Percentiles rank a stretch among this genome's conserved stretches.
Conservation (phyloP, 345 rosid species). For the Populus pruinosa region DNA sequence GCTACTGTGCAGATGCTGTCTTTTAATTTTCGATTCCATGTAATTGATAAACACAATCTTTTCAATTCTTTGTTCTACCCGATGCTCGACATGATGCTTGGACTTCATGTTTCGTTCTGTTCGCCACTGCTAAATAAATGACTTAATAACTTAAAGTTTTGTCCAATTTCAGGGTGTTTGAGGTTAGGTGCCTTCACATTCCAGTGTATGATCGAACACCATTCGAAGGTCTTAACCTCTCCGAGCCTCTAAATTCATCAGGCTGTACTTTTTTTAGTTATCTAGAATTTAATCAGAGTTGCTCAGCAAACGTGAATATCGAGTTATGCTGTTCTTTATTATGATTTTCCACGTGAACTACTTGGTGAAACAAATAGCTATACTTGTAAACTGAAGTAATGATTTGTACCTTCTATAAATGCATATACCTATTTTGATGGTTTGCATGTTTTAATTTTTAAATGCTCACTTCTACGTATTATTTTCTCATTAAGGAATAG, state of each 20-base stretch:
- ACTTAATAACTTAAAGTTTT: slow-evolving; percentile 1
- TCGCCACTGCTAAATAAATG: background rate
- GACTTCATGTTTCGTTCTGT: background rate
- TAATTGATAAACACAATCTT: too few species aligned
- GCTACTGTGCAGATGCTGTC: background rate
- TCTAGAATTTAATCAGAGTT: too few species aligned
- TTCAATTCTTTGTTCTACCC: background rate
- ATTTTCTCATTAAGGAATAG: too few species aligned
- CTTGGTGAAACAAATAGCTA: too few species aligned
- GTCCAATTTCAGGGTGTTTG: slow-evolving; percentile 58
- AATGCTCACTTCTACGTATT: too few species aligned
- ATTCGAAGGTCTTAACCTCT: slow-evolving; percentile 47
- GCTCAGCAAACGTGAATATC: too few species aligned
- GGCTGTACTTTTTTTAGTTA: background rate
- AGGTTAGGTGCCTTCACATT: slow-evolving; percentile 79
- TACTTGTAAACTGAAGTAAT: too few species aligned
- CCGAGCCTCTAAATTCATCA: background rate
- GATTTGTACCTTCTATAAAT: too few species aligned
- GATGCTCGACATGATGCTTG: background rate
- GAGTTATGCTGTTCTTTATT: too few species aligned
- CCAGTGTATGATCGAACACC: slow-evolving; percentile 73
- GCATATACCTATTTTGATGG: too few species aligned
- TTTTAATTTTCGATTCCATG: background rate
- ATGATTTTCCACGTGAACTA: too few species aligned
- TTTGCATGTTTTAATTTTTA: too few species aligned